phyloP scores from a whole-genome alignment of 2,329 filamentous ascomycete species.

The Aspergillus sp. region DNA sequence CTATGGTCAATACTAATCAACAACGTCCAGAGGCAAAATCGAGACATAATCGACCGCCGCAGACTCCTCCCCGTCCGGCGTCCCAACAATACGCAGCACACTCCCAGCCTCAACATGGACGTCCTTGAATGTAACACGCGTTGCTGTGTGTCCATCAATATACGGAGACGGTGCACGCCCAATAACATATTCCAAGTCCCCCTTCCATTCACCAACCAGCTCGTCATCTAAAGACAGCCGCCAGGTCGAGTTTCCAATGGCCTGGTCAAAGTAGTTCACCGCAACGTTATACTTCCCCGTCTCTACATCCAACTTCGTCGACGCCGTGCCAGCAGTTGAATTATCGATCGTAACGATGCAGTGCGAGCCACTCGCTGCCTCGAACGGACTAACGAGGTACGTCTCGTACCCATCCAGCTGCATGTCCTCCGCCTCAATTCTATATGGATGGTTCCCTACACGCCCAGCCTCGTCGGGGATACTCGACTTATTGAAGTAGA shows the following conservation, averaged over 20 bases:
- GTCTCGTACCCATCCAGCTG: constrained; percentile 56
- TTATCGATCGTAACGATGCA: constrained; percentile 59
- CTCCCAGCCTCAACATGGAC: constrained; percentile 54
- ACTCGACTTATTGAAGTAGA: constrained; percentile 61
- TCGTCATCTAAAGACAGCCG: constrained; percentile 55
- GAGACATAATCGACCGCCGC: constrained; percentile 68
- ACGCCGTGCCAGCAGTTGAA: constrained; percentile 51
- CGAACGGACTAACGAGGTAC: constrained; percentile 57
- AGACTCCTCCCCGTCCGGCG: constrained; percentile 59
- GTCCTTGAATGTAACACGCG: constrained; percentile 58
- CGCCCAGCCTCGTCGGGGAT: constrained; percentile 59
- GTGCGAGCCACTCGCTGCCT: constrained; percentile 57
- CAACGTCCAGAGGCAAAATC: constrained; percentile 57
- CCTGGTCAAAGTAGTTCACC: constrained; percentile 66
- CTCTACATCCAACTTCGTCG: constrained; percentile 47
- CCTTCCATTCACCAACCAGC: constrained; percentile 58
- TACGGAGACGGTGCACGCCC: constrained; percentile 60
- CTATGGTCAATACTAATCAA: constrained; percentile 46
- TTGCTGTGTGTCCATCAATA: constrained; percentile 66
- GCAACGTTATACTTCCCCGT: constrained; percentile 62
- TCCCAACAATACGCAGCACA: constrained; percentile 56
- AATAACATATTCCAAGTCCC: constrained; percentile 59
- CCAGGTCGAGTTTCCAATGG: constrained; percentile 58
- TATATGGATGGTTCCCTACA: constrained; percentile 61
- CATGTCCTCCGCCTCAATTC: constrained; percentile 71